Evolutionary conservation across 495 filamentous ascomycete species (phyloP).

Genomic region (Podospora sp.): DNA sequence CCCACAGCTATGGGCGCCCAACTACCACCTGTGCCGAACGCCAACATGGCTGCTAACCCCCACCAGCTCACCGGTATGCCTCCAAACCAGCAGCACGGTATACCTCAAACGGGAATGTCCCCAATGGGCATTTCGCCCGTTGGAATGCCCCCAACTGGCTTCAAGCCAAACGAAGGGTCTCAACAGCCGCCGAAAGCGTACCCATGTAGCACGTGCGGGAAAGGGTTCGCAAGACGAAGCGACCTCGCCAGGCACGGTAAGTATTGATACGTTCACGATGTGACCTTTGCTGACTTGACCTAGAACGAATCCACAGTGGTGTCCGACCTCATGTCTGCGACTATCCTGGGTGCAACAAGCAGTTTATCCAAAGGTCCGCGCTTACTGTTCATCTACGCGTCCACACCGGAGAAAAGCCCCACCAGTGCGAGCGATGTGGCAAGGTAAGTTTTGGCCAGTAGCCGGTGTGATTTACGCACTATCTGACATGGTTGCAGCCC

Average conservation of each 20-base stretch:
- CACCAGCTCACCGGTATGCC: slow-evolving; percentile 55
- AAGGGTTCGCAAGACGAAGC: slow-evolving; percentile 91
- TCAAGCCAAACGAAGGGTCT: slow-evolving; percentile 40
- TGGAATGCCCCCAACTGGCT: slow-evolving; percentile 19
- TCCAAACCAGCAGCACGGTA: slow-evolving; percentile 41
- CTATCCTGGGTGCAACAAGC: slow-evolving; percentile 84
- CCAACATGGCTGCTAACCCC: slow-evolving; percentile 50
- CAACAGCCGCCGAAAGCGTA: slow-evolving; percentile 67
- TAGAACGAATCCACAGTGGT: slow-evolving; percentile 95
- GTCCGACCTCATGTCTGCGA: slow-evolving; percentile 92
- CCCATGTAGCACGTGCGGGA: slow-evolving; percentile 86
- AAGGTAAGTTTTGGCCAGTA: slow-evolving; percentile 63
- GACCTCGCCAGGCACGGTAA: slow-evolving; percentile 94
- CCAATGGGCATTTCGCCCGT: slow-evolving; percentile 9
- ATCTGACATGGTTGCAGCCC: slow-evolving; percentile 59
- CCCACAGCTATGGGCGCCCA: slow-evolving; percentile 40
- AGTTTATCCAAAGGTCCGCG: slow-evolving; percentile 97
- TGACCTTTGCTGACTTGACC: slow-evolving; percentile 25
- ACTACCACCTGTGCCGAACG: slow-evolving; percentile 48
- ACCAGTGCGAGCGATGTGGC: slow-evolving; percentile 95
- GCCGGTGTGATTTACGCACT: not conserved
- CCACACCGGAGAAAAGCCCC: slow-evolving; percentile 96
- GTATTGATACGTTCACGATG: slow-evolving; percentile 26
- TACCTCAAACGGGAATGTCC: slow-evolving; percentile 35
- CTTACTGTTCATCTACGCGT: slow-evolving; percentile 94